Evolutionary conservation across 257 asterid genomes (phyloP).

Genomic region (Rhazya stricta): DNA sequence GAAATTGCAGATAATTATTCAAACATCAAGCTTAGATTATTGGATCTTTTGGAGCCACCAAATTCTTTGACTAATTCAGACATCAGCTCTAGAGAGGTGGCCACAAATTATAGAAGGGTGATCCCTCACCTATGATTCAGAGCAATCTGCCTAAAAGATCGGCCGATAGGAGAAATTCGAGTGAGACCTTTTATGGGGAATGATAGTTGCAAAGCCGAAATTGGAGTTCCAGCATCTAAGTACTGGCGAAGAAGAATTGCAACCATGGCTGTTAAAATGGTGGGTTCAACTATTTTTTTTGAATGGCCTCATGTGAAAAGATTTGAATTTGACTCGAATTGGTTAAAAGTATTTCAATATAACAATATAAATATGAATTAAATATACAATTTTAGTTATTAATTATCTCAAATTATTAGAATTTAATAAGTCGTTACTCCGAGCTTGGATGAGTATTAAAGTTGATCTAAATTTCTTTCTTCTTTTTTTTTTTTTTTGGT

Average conservation of each 20-base stretch:
- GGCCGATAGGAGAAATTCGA: conserved; percentile 44
- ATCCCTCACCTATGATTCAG: conserved; percentile 47
- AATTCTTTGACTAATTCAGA: conserved; percentile 61
- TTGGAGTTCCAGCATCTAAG: conserved; percentile 32
- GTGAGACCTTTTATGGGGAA: conserved; percentile 37
- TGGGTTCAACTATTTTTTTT: conserved; percentile 44
- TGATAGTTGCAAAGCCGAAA: conserved; percentile 52
- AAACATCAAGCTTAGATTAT: conserved; percentile 44
- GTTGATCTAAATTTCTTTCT: too few species aligned
- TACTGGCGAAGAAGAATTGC: conserved; percentile 77
- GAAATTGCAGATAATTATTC: conserved; percentile 6
- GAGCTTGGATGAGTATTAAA: too few species aligned
- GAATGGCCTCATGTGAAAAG: conserved; percentile 69
- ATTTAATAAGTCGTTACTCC: too few species aligned
- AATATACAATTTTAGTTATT: too few species aligned
- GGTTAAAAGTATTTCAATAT: too few species aligned
- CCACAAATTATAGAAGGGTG: conserved; percentile 19
- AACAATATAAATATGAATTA: too few species aligned
- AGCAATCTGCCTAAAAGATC: conserved; percentile 52
- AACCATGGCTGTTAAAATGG: conserved; percentile 62
- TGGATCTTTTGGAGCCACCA: conserved; percentile 50
- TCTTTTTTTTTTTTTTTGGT: conserved; percentile 49
- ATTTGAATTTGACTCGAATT: conserved; percentile 70
- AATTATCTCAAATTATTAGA: too few species aligned
- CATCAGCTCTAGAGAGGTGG: conserved; percentile 46